Conservation (phyloP, 345 rosid genomes). For the Populus alba region DNA sequence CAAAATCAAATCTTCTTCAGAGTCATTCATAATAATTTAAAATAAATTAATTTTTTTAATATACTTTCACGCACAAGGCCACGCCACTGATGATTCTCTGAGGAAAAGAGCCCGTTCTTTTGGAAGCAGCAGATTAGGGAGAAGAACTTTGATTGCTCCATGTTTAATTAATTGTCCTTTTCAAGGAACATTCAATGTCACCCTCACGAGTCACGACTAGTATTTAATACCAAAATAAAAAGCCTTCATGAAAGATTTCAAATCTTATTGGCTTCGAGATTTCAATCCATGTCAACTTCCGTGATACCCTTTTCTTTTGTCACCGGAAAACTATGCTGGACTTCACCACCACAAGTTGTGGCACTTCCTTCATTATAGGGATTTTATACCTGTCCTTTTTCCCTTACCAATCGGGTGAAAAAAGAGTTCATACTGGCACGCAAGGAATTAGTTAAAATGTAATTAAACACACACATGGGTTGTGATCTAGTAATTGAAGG, state of each 20-base stretch:
- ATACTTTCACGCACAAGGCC: background rate
- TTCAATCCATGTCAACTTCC: background rate
- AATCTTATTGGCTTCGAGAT: background rate
- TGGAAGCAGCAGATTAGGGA: background rate
- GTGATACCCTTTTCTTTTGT: background rate
- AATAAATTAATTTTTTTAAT: background rate
- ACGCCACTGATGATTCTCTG: background rate
- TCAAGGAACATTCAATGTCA: background rate
- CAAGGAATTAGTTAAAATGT: too few species aligned
- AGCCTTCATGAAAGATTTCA: background rate
- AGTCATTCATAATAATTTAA: background rate
- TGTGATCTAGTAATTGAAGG: too few species aligned
- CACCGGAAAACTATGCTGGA: constrained; percentile 3
- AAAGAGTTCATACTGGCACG: too few species aligned
- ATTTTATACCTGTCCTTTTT: background rate
- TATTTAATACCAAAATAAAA: background rate
- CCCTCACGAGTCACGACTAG: too few species aligned
- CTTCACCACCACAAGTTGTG: background rate
- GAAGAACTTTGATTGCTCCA: background rate
- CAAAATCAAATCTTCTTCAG: background rate
- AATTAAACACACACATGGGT: too few species aligned
- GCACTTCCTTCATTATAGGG: background rate
- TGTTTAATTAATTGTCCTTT: background rate
- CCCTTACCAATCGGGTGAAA: background rate
- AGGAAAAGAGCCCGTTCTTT: background rate